Conservation (phyloP, 2,329 filamentous ascomycete genomes). For the Stachybotrys chartarum region DNA sequence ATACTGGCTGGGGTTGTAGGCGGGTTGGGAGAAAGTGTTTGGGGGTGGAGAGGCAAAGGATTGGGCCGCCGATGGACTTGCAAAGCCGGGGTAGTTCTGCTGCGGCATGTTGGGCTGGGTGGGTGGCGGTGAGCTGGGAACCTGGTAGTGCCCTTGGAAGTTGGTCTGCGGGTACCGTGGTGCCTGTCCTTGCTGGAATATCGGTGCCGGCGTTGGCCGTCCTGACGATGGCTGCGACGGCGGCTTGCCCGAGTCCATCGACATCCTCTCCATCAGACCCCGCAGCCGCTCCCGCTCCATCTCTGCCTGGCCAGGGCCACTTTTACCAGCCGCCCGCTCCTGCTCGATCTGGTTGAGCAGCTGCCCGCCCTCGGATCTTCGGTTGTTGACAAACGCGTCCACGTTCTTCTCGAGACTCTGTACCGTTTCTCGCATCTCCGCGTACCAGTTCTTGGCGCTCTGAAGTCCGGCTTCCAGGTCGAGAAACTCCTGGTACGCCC, state of each 20-base stretch:
- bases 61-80: conserved; percentile 13
- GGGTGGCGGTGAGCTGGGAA: conserved; percentile 39
- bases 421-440: conserved; percentile 91
- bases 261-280: conserved; percentile 92
- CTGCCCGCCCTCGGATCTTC: conserved; percentile 83
- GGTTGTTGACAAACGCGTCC: conserved; percentile 92
- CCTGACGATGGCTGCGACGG: conserved; percentile 13
- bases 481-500: conserved; percentile 86
- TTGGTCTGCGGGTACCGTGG: conserved; percentile 47
- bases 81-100: conserved; percentile 35
- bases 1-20: conserved; percentile 53
- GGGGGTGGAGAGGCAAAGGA: conserved; percentile 27
- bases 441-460: conserved; percentile 88
- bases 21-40: conserved; percentile 40
- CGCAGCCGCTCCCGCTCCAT: conserved; percentile 81
- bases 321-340: conserved; percentile 56
- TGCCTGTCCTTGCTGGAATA: conserved; percentile 40
- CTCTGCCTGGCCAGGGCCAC: conserved; percentile 52
- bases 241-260: conserved; percentile 58
- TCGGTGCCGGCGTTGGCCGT: conserved; percentile 29
- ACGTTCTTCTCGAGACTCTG: conserved; percentile 93
- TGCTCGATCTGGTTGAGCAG: conserved; percentile 84
- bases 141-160: conserved; percentile 51
- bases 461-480: conserved; percentile 80
- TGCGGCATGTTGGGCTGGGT: conserved; percentile 34